Base-by-base conservation (phyloP, 1,284 basidiomycete genomes). In the Retiboletus flavoniger region DNA sequence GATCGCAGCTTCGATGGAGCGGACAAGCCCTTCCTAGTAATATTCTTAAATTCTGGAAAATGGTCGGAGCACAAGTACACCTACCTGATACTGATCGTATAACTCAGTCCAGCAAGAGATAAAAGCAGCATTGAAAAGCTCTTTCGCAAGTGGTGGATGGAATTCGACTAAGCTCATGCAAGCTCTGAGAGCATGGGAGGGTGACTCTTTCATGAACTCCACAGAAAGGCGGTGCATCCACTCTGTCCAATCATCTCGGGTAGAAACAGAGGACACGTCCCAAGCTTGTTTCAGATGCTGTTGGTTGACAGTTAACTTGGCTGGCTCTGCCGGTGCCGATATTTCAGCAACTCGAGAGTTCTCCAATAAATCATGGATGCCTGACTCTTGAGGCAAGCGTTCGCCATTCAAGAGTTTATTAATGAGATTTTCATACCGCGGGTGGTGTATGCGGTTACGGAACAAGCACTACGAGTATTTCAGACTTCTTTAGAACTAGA, bases 121-220 rank as follows among this genome's bases (percentile, higher is more conserved):
- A 71, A 99, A 99, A 0, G 97, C 97, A 10, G 96, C 94, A 70
- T 99, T 99, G 80, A 99, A 99, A 8, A 99, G 77, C 66, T 98
- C 95, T 63, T 92, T 90, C 0, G 95, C 95, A 54, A 99, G 80
- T 0, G 95, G 93, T 14, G 87, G 84, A 72, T 99, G 93, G 24
- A 91, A 87, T 65, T 98, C 93, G 1, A 98, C 94, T 44, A 99
- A 76, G 65, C 87, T 93, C 78, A 95, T 93, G 67, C 96, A 99
- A 2, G 97, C 96, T 49, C 97, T 85, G 44, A 99, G 80, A 29
- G 97, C 96, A 75, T 98, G 95, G 7, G 95, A 98, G 0, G 97
- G 97, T 1, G 96, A 98, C 63, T 98, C 95, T 64, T 96, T 93
- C 89, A 99, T 95, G 67, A 99, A 91, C 72, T 98, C 96, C 10